Percentiles rank a stretch among this genome's conserved stretches.
phyloP scores from a whole-genome alignment of 2,329 filamentous ascomycete species.

The Ophiostoma australiae region DNA sequence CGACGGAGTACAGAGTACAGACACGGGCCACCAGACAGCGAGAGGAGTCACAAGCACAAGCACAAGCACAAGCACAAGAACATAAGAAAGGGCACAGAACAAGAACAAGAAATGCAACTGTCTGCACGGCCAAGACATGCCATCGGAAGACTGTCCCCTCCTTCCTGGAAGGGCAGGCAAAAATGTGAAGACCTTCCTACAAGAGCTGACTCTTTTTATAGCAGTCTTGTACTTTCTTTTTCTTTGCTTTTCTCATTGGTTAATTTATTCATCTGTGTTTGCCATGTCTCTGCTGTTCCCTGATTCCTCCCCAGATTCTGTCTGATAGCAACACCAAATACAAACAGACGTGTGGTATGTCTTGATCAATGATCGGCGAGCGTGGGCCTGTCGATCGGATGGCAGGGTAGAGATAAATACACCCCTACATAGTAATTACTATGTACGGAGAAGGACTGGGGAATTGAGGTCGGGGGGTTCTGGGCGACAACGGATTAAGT shows the following conservation, averaged over 20 bases:
- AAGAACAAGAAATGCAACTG: background rate
- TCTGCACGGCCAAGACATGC: background rate
- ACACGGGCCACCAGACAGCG: background rate
- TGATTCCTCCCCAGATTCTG: background rate
- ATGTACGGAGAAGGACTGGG: too few relatives aligned
- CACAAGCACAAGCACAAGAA: background rate
- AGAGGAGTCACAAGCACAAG: background rate
- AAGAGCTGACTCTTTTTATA: background rate
- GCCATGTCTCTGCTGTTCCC: background rate
- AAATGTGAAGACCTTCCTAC: background rate
- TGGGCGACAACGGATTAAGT: too few relatives aligned
- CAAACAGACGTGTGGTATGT: background rate
- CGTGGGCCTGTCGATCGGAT: background rate
- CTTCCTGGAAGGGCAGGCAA: conserved; percentile 5
- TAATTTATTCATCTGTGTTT: background rate
- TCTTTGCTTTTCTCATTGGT: background rate
- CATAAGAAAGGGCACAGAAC: background rate
- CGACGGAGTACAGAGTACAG: conserved; percentile 8
- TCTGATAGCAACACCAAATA: background rate
- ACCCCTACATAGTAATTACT: background rate
- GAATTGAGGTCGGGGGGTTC: too few relatives aligned
- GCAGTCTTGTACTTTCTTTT: background rate
- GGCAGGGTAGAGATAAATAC: background rate
- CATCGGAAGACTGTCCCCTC: background rate
- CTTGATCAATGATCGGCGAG: background rate